Percentiles rank a stretch among this genome's conserved stretches.
Conservation (phyloP, 192 early-diverging fungal genomes). For the Podila epicladia region DNA sequence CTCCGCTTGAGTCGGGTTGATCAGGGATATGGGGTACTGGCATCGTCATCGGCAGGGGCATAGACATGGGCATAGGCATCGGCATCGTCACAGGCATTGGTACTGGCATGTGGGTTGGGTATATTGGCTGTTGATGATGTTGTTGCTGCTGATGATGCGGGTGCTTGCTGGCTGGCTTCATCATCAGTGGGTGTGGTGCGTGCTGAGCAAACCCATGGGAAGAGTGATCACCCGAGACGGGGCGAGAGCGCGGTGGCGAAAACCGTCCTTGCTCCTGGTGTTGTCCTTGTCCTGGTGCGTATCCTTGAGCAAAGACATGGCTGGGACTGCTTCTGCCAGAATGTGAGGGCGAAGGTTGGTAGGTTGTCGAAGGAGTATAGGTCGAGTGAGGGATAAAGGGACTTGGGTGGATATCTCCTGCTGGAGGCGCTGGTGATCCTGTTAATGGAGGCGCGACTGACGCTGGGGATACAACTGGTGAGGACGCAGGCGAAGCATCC, state of each 20-base stretch:
- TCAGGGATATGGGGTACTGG: constrained; percentile 22
- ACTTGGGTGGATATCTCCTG: constrained; percentile 6
- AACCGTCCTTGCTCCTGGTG: neutral
- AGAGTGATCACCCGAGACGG: constrained; percentile 16
- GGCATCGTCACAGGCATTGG: constrained; percentile 2
- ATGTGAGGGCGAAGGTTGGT: constrained; percentile 4
- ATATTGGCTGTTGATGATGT: neutral
- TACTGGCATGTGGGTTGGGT: neutral
- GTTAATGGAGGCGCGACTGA: neutral
- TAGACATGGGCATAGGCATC: neutral
- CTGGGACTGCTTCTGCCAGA: too few species aligned
- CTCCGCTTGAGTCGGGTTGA: neutral
- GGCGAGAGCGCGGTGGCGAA: constrained; percentile 16
- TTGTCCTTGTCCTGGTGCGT: neutral
- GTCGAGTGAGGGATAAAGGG: constrained; percentile 37
- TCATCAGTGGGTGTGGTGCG: constrained; percentile 38
- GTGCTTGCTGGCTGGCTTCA: constrained; percentile 3
- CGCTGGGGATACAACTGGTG: neutral
- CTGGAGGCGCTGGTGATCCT: neutral
- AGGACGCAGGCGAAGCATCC: neutral
- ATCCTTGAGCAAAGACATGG: too few species aligned
- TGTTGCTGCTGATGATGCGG: constrained; percentile 3
- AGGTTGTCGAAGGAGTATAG: constrained; percentile 29
- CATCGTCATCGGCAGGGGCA: constrained; percentile 1
- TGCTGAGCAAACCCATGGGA: neutral